Conservation (phyloP, 1,139 yeast genomes). For the Hansenula sp. region DNA sequence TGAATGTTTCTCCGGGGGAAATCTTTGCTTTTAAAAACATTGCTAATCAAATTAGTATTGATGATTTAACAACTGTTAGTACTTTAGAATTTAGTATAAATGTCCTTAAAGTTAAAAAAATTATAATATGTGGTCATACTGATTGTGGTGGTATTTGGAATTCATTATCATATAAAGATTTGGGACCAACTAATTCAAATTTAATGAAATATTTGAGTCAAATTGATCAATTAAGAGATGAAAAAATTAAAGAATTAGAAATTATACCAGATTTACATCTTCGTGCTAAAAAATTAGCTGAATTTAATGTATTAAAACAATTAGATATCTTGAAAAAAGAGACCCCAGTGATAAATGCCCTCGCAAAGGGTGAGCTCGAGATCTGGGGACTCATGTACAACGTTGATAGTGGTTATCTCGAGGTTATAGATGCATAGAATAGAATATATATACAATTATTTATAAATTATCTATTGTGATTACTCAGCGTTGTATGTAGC, state of each 20-base stretch:
- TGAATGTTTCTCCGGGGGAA: constrained; percentile 88
- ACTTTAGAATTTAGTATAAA: constrained; percentile 90
- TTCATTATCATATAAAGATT: constrained; percentile 61
- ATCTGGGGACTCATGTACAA: constrained; percentile 89
- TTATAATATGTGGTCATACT: constrained; percentile 94
- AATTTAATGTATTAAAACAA: constrained; percentile 70
- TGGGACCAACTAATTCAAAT: constrained; percentile 39
- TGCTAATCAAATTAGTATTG: constrained; percentile 73
- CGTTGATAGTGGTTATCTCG: constrained; percentile 71
- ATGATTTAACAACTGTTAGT: constrained; percentile 75
- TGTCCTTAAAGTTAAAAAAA: constrained; percentile 75
- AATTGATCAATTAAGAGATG: constrained; percentile 44
- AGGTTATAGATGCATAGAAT: constrained; percentile 29
- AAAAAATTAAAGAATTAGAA: constrained; percentile 29
- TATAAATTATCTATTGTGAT: neutral
- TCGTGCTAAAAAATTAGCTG: constrained; percentile 65
- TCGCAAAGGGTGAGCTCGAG: constrained; percentile 67
- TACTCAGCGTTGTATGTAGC: neutral
- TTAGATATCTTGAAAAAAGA: constrained; percentile 48
- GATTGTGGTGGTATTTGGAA: constrained; percentile 98
- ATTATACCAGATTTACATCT: constrained; percentile 34
- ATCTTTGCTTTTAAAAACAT: constrained; percentile 91
- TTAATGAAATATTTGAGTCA: constrained; percentile 34
- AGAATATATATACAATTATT: neutral
- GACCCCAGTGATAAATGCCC: constrained; percentile 71